phyloP scores from a whole-genome alignment of 2,329 filamentous ascomycete genomes.

The Botrytis byssoidea region DNA sequence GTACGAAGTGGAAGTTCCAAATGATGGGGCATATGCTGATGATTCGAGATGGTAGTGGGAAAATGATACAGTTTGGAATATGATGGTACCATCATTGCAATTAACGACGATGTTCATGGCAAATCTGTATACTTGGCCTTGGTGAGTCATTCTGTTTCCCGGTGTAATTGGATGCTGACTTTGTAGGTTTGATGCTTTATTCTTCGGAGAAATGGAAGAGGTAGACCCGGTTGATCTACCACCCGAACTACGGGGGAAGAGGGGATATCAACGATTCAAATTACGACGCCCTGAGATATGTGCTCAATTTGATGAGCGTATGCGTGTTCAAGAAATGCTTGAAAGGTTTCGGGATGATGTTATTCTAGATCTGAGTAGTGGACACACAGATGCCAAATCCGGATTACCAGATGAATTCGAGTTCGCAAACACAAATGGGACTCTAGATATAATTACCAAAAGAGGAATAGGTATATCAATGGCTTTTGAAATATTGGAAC shows the following conservation, averaged over 20 bases:
- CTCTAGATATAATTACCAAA: background rate
- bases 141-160: background rate
- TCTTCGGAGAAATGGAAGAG: conserved; percentile 4
- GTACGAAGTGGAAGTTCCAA: background rate
- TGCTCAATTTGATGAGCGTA: background rate
- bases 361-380: background rate
- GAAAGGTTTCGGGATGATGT: conserved; percentile 5
- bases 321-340: background rate
- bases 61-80: conserved; percentile 15
- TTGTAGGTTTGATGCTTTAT: conserved; percentile 17
- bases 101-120: conserved; percentile 11
- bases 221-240: background rate
- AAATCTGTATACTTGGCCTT: conserved; percentile 12
- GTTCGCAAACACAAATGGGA: background rate
- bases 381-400: conserved; percentile 1
- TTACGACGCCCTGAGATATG: background rate
- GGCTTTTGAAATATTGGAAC: conserved; percentile 15
- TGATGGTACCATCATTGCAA: background rate
- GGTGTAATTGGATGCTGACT: background rate
- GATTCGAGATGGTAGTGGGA: background rate
- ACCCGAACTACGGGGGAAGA: background rate
- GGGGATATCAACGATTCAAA: conserved; percentile 8
- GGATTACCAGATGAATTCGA: conserved; percentile 5
- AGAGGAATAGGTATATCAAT: conserved; percentile 7
- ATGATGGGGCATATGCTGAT: background rate